Evolutionary conservation across 2,329 filamentous ascomycete genomes (phyloP), one percentile per base, ranked within the genome.

Genomic region (Neodidymelliopsis sp.): DNA sequence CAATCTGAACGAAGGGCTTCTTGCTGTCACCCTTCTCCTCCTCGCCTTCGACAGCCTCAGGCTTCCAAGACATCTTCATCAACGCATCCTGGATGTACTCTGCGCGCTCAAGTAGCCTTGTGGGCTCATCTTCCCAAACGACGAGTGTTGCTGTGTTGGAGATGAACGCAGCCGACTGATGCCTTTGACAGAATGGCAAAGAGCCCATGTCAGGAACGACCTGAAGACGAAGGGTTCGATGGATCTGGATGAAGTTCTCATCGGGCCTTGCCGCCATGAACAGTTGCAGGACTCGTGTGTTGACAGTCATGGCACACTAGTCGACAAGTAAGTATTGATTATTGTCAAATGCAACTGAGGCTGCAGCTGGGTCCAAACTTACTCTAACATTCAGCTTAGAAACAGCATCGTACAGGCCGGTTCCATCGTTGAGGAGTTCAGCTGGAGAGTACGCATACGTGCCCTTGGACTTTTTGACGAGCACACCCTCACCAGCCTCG

Each of bases 111-210:
- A 91, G 78, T 7, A 93, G 76, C 63, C 90, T 84, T 46, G 87
- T 77, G 0, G 89, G 83, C 47, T 92, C 88, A 58, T 93, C 89
- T 58, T 93, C 89, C 90, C 90, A 94, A 1, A 93, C 88, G 1
- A 93, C 77, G 1, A 94, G 76, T 4, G 92, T 76, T 4, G 84
- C 83, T 54, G 89, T 85, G 0, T 82, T 83, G 2, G 87, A 85
- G 30, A 93, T 80, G 67, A 93, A 92, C 6, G 90, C 89, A 10
- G 89, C 89, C 57, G 88, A 91, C 67, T 93, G 89, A 67, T 90
- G 84, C 69, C 90, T 92, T 50, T 89, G 81, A 4, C 83, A 86
- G 18, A 75, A 70, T 0, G 82, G 81, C 4, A 89, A 74, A 37
- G 81, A 78, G 2, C 75, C 73, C 47, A 87, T 79, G 37, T 79